A percentile compares a stretch with the other conserved stretches of the same genome.
Conservation (phyloP, 1,284 basidiomycete species). For the Chalciporus sp. region DNA sequence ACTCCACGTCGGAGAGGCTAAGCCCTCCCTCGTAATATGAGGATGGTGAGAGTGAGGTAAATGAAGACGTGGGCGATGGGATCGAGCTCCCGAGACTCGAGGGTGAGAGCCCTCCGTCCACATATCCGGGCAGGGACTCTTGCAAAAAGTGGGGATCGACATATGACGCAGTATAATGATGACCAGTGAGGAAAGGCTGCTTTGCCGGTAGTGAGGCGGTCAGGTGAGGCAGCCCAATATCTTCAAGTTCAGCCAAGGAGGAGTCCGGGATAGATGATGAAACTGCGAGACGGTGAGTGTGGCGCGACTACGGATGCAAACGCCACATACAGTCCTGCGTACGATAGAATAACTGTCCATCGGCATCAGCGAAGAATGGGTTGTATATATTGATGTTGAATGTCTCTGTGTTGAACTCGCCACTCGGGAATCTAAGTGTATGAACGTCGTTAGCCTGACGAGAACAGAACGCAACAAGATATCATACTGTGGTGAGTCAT, state of each 20-base stretch:
- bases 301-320: constrained; percentile 10
- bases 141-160: constrained; percentile 3
- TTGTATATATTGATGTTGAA: neutral
- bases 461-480: constrained; percentile 1
- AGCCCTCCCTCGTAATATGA: constrained; percentile 14
- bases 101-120: constrained; percentile 15
- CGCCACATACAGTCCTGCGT: constrained; percentile 11
- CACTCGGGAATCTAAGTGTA: constrained; percentile 11
- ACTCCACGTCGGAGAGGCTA: constrained; percentile 24
- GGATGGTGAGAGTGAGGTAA: constrained; percentile 29
- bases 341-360: neutral
- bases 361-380: neutral
- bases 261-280: neutral
- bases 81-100: constrained; percentile 18
- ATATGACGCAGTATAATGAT: constrained; percentile 6
- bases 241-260: constrained; percentile 17
- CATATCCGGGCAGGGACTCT: neutral
- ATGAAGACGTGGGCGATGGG: constrained; percentile 31
- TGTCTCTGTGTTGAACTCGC: constrained; percentile 1
- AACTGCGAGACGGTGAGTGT: constrained; percentile 22
- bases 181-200: constrained; percentile 13
- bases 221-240: constrained; percentile 27
- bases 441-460: constrained; percentile 12
- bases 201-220: neutral
- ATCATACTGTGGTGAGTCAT: constrained; percentile 18